phyloP scores from a whole-genome alignment of 768 basidiomycete genomes.

The Boletales sp. region DNA sequence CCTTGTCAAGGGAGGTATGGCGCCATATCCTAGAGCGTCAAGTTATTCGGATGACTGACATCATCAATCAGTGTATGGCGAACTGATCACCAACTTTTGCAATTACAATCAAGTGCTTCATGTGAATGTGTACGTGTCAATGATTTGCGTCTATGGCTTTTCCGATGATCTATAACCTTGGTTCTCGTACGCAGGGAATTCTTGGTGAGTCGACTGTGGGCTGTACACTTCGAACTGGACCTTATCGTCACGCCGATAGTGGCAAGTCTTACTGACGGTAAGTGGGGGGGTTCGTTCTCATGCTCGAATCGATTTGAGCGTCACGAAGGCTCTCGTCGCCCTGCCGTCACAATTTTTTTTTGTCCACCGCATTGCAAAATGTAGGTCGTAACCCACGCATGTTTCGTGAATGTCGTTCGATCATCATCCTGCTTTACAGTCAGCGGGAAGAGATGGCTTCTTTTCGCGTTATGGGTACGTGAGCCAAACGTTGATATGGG shows the following conservation, averaged over 20 bases:
- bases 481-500: background rate
- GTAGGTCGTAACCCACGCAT: constrained; percentile 6
- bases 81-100: constrained; percentile 13
- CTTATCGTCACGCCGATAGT: constrained; percentile 7
- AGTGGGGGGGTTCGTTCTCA: background rate
- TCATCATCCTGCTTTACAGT: constrained; percentile 4
- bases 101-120: constrained; percentile 6
- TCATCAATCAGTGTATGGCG: constrained; percentile 8
- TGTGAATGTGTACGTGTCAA: constrained; percentile 10
- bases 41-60: background rate
- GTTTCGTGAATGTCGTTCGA: background rate
- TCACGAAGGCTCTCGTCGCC: constrained; percentile 5
- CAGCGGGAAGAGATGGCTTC: constrained; percentile 10
- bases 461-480: constrained; percentile 15
- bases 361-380: constrained; percentile 16
- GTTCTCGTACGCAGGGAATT: constrained; percentile 5
- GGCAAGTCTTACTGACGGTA: constrained; percentile 21
- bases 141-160: background rate
- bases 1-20: constrained; percentile 17
- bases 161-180: background rate
- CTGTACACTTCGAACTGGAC: background rate
- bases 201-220: constrained; percentile 9
- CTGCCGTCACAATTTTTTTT: constrained; percentile 19
- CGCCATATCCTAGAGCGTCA: background rate
- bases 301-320: background rate